Percentiles rank a stretch among this genome's conserved stretches.
phyloP scores from a whole-genome alignment of 2,329 filamentous ascomycete genomes.

The Colletotrichum kahawae region DNA sequence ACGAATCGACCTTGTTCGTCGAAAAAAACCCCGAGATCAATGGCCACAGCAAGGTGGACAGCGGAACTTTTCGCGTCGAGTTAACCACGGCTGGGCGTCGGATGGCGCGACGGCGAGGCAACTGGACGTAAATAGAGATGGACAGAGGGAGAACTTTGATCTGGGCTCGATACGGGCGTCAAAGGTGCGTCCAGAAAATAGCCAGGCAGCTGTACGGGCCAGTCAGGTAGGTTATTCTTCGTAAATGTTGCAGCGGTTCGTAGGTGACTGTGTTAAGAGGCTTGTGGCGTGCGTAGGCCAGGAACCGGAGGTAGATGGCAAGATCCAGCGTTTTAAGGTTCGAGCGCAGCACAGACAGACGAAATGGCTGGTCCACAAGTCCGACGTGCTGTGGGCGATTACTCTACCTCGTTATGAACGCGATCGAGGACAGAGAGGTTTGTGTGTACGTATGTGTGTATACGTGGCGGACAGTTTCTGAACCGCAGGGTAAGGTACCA shows the following conservation, averaged over 20 bases:
- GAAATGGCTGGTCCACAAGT: background rate
- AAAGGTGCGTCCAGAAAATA: background rate
- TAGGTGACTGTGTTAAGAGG: background rate
- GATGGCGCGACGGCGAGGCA: background rate
- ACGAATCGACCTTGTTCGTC: background rate
- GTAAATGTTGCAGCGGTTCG: background rate
- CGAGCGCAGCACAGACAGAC: slow-evolving; percentile 6
- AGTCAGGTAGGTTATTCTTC: background rate
- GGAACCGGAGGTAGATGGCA: slow-evolving; percentile 3
- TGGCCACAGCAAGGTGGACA: background rate
- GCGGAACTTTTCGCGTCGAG: background rate
- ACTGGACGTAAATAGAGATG: background rate
- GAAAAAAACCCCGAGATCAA: background rate
- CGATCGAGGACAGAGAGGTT: background rate
- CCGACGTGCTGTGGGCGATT: background rate
- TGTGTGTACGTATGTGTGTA: background rate
- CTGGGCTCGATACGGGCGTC: background rate
- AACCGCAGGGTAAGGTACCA: background rate
- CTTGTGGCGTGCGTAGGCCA: slow-evolving; percentile 8
- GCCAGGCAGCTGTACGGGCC: background rate
- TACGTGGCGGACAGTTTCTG: background rate
- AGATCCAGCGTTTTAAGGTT: slow-evolving; percentile 13
- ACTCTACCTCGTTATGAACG: background rate
- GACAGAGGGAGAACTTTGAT: background rate
- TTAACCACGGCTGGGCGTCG: background rate